These are phyloP conservation scores for Plicaturopsis crispa DNA, from an alignment of 768 basidiomycete species.

Conservation along the genomic window DNA sequence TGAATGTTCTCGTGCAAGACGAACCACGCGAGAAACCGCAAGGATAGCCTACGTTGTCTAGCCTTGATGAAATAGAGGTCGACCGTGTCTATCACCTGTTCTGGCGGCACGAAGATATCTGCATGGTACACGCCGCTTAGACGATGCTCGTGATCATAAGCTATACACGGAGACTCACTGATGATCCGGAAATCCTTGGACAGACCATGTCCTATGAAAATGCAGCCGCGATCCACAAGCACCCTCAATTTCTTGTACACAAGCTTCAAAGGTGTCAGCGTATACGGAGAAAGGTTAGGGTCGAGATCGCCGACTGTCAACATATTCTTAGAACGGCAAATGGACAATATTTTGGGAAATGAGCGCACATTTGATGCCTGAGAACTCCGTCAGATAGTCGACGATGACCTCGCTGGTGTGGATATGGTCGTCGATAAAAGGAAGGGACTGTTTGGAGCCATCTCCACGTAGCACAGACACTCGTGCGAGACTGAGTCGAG, in stretches of 20 bases:
- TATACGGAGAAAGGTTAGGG: conserved; percentile 73
- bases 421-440: conserved; percentile 98
- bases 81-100: conserved; percentile 95
- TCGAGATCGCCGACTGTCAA: conserved; percentile 85
- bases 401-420: conserved; percentile 94
- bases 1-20: conserved; percentile 91
- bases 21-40: conserved; percentile 93
- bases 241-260: conserved; percentile 96
- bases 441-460: conserved; percentile 71
- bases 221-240: conserved; percentile 90
- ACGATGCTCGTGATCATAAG: neutral
- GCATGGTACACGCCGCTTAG: neutral
- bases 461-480: conserved; percentile 91
- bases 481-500: conserved; percentile 85
- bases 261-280: conserved; percentile 91
- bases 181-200: conserved; percentile 98
- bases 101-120: conserved; percentile 96
- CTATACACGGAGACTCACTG: conserved; percentile 46
- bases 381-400: conserved; percentile 95
- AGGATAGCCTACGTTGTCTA: conserved; percentile 81
- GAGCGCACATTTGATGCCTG: conserved; percentile 83
- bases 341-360: neutral
- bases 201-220: conserved; percentile 95
- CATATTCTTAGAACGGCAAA: conserved; percentile 4
- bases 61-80: conserved; percentile 85